These are phyloP conservation scores for Gliomastix tumulicola DNA, from an alignment of 2,329 filamentous ascomycete genomes.

Conservation along the genomic window DNA sequence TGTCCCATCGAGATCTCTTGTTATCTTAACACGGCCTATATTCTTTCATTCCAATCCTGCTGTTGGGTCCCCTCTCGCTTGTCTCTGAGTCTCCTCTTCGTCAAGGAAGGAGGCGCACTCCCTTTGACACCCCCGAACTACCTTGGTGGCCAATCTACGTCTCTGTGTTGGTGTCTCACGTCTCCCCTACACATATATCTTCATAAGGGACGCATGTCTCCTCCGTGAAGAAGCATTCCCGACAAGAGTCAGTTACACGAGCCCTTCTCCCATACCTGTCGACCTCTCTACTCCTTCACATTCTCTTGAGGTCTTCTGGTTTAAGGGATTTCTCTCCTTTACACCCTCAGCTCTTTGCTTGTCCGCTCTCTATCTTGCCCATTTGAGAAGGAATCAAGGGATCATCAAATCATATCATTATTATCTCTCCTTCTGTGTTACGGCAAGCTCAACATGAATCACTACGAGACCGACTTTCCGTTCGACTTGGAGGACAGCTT, in stretches of 20 bases:
- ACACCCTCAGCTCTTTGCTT: no score
- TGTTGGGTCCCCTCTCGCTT: slow-evolving; percentile 17
- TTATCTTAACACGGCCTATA: slow-evolving; percentile 9
- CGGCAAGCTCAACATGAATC: no score
- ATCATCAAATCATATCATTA: no score
- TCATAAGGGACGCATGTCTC: slow-evolving; percentile 26
- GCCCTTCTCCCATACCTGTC: slow-evolving; percentile 3
- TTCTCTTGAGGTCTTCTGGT: background rate
- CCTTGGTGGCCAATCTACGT: slow-evolving; percentile 22
- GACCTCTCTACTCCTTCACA: slow-evolving; percentile 3
- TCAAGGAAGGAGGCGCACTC: no score
- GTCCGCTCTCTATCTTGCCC: no score
- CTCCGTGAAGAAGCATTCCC: slow-evolving; percentile 23
- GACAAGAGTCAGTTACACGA: slow-evolving; percentile 11
- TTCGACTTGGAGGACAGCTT: slow-evolving; percentile 33
- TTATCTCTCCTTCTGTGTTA: no score
- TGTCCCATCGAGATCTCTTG: slow-evolving; percentile 16
- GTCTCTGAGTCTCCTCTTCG: slow-evolving; percentile 25
- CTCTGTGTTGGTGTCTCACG: slow-evolving; percentile 27
- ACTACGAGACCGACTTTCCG: slow-evolving; percentile 28
- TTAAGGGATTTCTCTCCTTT: no score
- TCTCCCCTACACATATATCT: slow-evolving; percentile 34
- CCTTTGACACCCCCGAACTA: slow-evolving; percentile 13
- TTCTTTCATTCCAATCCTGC: slow-evolving; percentile 23
- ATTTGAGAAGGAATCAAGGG: no score